phyloP scores from a whole-genome alignment of 2,329 filamentous ascomycete species.

The Fusarium avenaceum region DNA sequence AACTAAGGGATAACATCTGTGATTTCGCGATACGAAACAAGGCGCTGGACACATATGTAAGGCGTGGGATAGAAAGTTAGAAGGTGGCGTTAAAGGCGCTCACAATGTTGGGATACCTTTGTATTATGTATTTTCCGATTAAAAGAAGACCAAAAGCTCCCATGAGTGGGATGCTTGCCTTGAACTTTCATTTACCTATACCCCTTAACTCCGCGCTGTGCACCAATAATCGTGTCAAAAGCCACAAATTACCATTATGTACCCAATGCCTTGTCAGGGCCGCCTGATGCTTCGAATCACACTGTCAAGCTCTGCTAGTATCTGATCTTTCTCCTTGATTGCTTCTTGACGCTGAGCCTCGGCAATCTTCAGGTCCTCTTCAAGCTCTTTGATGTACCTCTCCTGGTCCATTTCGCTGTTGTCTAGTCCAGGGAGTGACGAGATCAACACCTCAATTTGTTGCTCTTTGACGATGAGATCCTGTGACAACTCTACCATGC shows the following conservation, averaged over 20 bases:
- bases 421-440: conserved; percentile 80
- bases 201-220: conserved; percentile 43
- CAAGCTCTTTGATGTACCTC: conserved; percentile 73
- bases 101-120: conserved; percentile 32
- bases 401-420: conserved; percentile 84
- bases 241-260: background rate
- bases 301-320: conserved; percentile 70
- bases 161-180: background rate
- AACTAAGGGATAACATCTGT: conserved; percentile 5
- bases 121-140: conserved; percentile 16
- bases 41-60: background rate
- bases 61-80: conserved; percentile 17
- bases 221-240: conserved; percentile 14
- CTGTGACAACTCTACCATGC: conserved; percentile 78
- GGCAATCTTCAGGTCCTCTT: conserved; percentile 73
- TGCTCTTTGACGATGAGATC: conserved; percentile 85
- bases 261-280: conserved; percentile 57
- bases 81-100: conserved; percentile 36
- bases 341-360: conserved; percentile 74
- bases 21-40: background rate
- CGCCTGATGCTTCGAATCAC: conserved; percentile 72
- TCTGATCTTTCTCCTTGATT: conserved; percentile 72
- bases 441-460: conserved; percentile 84
- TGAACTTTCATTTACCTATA: background rate
- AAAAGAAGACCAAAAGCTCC: conserved; percentile 6